phyloP scores from a whole-genome alignment of 1,139 yeast genomes.

The Scheffersomyces illinoinensis region DNA sequence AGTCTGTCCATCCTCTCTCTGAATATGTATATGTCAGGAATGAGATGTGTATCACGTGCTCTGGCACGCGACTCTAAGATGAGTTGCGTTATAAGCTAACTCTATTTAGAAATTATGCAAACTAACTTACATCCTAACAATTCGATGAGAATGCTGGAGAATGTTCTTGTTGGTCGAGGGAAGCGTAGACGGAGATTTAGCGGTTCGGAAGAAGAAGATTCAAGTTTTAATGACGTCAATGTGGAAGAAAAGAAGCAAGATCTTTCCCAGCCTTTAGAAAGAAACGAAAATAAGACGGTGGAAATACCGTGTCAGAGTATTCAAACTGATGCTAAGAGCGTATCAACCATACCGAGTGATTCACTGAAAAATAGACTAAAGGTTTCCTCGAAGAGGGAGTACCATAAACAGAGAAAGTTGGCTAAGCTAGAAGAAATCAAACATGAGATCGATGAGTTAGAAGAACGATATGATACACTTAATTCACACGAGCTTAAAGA shows the following conservation, averaged over 20 bases:
- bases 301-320: conserved; percentile 1
- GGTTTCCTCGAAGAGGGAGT: conserved; percentile 18
- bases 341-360: background rate
- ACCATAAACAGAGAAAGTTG: conserved; percentile 35
- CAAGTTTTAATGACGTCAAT: conserved; percentile 23
- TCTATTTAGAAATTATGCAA: background rate
- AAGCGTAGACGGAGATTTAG: conserved; percentile 17
- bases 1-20: background rate
- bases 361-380: background rate
- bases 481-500: conserved; percentile 53
- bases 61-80: background rate
- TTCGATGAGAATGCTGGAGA: conserved; percentile 2
- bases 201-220: conserved; percentile 13
- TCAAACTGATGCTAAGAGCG: conserved; percentile 6
- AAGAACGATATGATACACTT: conserved; percentile 52
- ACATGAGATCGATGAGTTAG: conserved; percentile 47
- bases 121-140: background rate
- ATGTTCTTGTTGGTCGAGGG: conserved; percentile 19
- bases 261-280: background rate
- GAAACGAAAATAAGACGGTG: background rate
- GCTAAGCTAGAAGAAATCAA: conserved; percentile 22
- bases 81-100: background rate
- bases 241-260: conserved; percentile 36
- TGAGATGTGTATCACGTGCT: background rate
- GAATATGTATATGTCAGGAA: background rate